Base-by-base conservation (phyloP, 257 asterid genomes). In the Solanum tarapatanum region DNA sequence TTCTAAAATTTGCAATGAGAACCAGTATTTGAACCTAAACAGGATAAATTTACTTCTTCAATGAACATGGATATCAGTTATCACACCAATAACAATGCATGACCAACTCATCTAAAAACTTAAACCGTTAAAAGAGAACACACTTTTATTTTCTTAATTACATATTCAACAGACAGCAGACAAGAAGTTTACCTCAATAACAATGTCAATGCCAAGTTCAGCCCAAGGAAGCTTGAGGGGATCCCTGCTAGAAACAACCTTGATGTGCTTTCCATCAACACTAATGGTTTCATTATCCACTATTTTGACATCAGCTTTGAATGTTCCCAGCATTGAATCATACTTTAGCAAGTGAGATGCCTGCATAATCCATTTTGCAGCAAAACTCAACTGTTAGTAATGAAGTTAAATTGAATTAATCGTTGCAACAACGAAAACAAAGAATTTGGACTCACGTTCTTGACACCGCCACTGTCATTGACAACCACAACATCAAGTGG, bases 161-260 rank as follows among this genome's bases (percentile, higher is more conserved):
- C 16, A n/a, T 39, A 6, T 39, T 13, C 33, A 14, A 66, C 43
- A 64, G 24, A 58, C 87, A 23, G 35, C 68, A 45, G 37, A 24
- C 7, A 16, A 55, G 45, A 72, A 10, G 13, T 51, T 32, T 87
- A 93, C 98, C 97, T 96, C 99, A 72, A 96, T 96, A 23, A 96
- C 98, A 76, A 96, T 96, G 90, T 96, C 98, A 41, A 95, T 95
- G 76, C 98, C 99, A 10, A 96, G 92, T 55, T 96, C 98, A 21
- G 98, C 96, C 99, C 98, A 96, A 3, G 98, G 99, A 86, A 95
- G 98, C 88, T 95, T 91, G 86, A 96, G 96, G 83, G 99, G 99
- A 88, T 96, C 99, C 88, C 98, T 87, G 90, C 23, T 93, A 17
- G 98, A 94, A 86, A 96, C 99, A 60, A 95, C 99, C 93, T 94